A percentile compares a stretch with the other conserved stretches of the same genome.
Evolutionary conservation across 164 flowering plant genomes (phyloP).

Genomic region (Annona cherimola): DNA sequence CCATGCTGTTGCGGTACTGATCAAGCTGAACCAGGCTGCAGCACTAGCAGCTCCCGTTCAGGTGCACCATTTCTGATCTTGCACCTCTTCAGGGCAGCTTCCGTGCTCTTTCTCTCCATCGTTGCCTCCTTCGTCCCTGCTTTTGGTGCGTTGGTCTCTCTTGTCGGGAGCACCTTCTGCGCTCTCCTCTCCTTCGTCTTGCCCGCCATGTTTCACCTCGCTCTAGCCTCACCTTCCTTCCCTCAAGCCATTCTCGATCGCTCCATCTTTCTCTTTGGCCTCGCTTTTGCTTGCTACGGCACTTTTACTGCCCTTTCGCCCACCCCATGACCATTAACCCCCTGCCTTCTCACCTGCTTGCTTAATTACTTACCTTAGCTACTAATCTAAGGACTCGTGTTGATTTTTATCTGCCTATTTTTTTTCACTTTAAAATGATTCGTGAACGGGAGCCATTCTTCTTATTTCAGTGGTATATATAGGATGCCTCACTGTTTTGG

Average conservation of each 20-base stretch:
- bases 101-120: conserved; percentile 12
- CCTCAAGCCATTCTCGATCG: conserved; percentile 12
- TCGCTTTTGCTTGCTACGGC: conserved; percentile 19
- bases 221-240: conserved; percentile 7
- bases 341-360: too few relatives aligned
- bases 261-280: conserved; percentile 9
- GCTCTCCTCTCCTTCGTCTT: conserved; percentile 23
- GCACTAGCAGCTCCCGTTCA: conserved; percentile 9
- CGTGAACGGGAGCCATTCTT: too few relatives aligned
- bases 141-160: conserved; percentile 23
- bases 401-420: too few relatives aligned
- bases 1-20: too few relatives aligned
- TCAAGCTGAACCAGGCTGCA: too few relatives aligned
- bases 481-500: too few relatives aligned
- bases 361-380: too few relatives aligned
- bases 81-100: conserved; percentile 5
- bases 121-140: conserved; percentile 24
- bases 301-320: conserved; percentile 1
- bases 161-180: conserved; percentile 33
- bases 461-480: too few relatives aligned
- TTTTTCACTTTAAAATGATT: too few relatives aligned
- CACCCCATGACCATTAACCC: neutral
- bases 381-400: too few relatives aligned
- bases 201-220: conserved; percentile 17
- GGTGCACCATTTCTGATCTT: neutral